Conservation (phyloP, 768 basidiomycete genomes). For the Collybia sordida region DNA sequence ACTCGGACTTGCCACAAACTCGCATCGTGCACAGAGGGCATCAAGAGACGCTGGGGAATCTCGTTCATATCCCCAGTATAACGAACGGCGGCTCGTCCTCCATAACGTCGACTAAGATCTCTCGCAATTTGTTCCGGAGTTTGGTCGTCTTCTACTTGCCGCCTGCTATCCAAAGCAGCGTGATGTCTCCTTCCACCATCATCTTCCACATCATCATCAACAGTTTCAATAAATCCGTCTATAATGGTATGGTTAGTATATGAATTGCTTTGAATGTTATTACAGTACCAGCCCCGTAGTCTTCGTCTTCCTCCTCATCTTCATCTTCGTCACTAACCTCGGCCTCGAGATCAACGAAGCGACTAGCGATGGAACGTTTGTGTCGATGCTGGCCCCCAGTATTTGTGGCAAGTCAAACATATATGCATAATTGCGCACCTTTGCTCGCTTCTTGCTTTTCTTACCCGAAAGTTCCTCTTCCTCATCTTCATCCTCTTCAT, state of each 20-base stretch:
- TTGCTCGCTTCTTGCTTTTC: slow-evolving; percentile 58
- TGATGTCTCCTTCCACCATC: slow-evolving; percentile 60
- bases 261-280: neutral
- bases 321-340: slow-evolving; percentile 98
- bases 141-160: slow-evolving; percentile 71
- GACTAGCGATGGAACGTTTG: slow-evolving; percentile 62
- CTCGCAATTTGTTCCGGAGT: slow-evolving; percentile 85
- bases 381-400: slow-evolving; percentile 52
- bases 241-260: slow-evolving; percentile 5
- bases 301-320: slow-evolving; percentile 83
- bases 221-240: slow-evolving; percentile 75
- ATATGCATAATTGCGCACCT: slow-evolving; percentile 38
- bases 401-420: slow-evolving; percentile 6
- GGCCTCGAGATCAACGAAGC: slow-evolving; percentile 95
- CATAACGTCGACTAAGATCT: slow-evolving; percentile 77
- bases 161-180: slow-evolving; percentile 62
- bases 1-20: slow-evolving; percentile 95
- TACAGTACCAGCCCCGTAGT: slow-evolving; percentile 53
- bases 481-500: slow-evolving; percentile 56
- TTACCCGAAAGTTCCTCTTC: slow-evolving; percentile 52
- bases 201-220: slow-evolving; percentile 68
- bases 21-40: slow-evolving; percentile 96
- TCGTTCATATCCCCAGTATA: slow-evolving; percentile 93
- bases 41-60: slow-evolving; percentile 88
- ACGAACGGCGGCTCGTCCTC: slow-evolving; percentile 56